Evolutionary conservation across 768 basidiomycete species (phyloP).

Genomic region (Paxillus involutus): DNA sequence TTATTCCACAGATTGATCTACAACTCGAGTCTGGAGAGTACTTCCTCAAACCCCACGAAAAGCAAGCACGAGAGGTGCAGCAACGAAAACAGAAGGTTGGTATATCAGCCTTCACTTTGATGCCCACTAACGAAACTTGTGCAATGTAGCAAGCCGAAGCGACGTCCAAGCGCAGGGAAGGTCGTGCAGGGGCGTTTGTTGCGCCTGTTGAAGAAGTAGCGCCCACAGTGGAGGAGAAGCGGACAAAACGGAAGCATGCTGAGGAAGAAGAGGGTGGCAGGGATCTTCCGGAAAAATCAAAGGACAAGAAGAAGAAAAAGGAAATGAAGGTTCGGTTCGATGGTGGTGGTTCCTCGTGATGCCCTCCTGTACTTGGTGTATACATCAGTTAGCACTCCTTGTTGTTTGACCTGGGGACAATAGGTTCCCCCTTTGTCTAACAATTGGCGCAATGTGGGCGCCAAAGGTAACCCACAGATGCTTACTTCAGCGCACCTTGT

Average conservation of each 20-base stretch:
- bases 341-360: slow-evolving; percentile 3
- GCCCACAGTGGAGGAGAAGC: slow-evolving; percentile 77
- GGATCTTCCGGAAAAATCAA: slow-evolving; percentile 38
- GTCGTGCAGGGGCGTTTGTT: slow-evolving; percentile 85
- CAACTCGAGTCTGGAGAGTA: slow-evolving; percentile 98
- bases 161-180: slow-evolving; percentile 66
- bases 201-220: slow-evolving; percentile 81
- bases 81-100: slow-evolving; percentile 67
- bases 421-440: neutral
- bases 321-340: slow-evolving; percentile 23
- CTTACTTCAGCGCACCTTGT: slow-evolving; percentile 27
- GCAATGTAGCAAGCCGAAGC: slow-evolving; percentile 71
- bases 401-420: neutral
- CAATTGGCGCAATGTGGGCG: neutral
- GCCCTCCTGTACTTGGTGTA: slow-evolving; percentile 9
- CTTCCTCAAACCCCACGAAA: slow-evolving; percentile 91
- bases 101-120: neutral
- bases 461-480: neutral
- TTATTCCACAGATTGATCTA: slow-evolving; percentile 66
- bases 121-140: neutral
- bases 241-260: slow-evolving; percentile 51
- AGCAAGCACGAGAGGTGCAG: slow-evolving; percentile 70
- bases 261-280: slow-evolving; percentile 35
- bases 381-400: neutral
- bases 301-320: slow-evolving; percentile 41